Percentiles rank a stretch among this genome's conserved stretches.
phyloP scores from a whole-genome alignment of 2,329 filamentous ascomycete genomes.

The Colletotrichum liaoningense region DNA sequence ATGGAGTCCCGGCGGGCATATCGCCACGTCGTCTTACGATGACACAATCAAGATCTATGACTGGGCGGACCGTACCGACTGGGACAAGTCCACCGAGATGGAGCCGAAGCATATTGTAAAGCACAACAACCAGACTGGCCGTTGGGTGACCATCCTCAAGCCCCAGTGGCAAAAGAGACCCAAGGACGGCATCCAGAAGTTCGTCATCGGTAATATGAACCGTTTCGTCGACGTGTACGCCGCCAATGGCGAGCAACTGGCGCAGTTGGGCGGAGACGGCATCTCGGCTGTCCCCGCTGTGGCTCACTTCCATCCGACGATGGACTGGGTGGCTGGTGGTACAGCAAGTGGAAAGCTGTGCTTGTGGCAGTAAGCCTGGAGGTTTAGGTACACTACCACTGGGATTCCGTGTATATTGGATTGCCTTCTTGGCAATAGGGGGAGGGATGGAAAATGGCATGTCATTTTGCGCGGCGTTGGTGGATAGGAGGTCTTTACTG shows the following conservation, averaged over 20 bases:
- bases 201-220: slow-evolving; percentile 97
- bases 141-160: slow-evolving; percentile 88
- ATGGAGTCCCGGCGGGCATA: slow-evolving; percentile 85
- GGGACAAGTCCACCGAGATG: slow-evolving; percentile 69
- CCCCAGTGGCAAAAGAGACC: slow-evolving; percentile 90
- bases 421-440: neutral
- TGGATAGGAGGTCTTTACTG: neutral
- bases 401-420: neutral
- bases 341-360: slow-evolving; percentile 93
- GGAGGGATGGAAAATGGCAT: neutral
- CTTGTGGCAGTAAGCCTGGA: slow-evolving; percentile 77
- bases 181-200: slow-evolving; percentile 82
- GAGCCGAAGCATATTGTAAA: slow-evolving; percentile 74
- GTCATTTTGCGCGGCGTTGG: slow-evolving; percentile 13
- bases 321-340: slow-evolving; percentile 92
- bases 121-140: slow-evolving; percentile 96
- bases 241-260: slow-evolving; percentile 84
- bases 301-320: slow-evolving; percentile 86
- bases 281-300: slow-evolving; percentile 96
- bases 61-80: slow-evolving; percentile 71
- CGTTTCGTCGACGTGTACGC: slow-evolving; percentile 94
- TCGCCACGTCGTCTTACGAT: slow-evolving; percentile 94
- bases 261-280: slow-evolving; percentile 86
- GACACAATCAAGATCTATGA: slow-evolving; percentile 95
- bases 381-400: neutral